Evolutionary conservation across 805 yeast species (phyloP).

Genomic region (Metschnikowia proteae): DNA sequence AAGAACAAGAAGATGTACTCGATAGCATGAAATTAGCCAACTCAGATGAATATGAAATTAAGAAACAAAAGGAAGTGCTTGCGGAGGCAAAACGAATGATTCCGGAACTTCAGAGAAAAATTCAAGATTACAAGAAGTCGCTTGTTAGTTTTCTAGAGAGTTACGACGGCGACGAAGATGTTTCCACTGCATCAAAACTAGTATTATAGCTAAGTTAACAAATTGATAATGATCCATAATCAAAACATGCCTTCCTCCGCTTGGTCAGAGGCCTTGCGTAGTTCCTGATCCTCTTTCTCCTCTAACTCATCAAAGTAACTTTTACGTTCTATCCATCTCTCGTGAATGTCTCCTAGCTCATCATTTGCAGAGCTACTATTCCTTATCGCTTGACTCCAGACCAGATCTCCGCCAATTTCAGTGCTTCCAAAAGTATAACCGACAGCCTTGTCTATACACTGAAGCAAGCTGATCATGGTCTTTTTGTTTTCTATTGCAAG

Average conservation of each 20-base stretch:
- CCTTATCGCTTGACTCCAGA: constrained; percentile 95
- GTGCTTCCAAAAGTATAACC: constrained; percentile 92
- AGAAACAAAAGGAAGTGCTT: constrained; percentile 40
- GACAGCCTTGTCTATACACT: constrained; percentile 81
- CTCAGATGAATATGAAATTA: constrained; percentile 64
- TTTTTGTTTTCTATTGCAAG: constrained; percentile 86
- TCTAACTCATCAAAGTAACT: constrained; percentile 62
- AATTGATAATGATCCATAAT: background rate
- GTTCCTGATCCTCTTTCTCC: constrained; percentile 22
- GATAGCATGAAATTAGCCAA: constrained; percentile 41
- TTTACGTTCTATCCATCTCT: constrained; percentile 90
- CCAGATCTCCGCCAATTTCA: constrained; percentile 94
- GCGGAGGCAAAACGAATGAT: constrained; percentile 40
- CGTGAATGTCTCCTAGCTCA: constrained; percentile 73
- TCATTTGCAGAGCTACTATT: constrained; percentile 56
- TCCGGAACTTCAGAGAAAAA: constrained; percentile 19
- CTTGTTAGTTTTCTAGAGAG: constrained; percentile 38
- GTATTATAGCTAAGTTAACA: background rate
- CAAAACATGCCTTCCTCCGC: constrained; percentile 15
- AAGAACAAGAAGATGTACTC: constrained; percentile 50
- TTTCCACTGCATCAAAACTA: constrained; percentile 24
- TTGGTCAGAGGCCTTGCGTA: background rate
- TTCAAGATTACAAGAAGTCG: constrained; percentile 31
- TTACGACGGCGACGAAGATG: constrained; percentile 35
- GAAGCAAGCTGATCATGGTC: constrained; percentile 80